phyloP scores from a whole-genome alignment of 495 filamentous ascomycete genomes.

The Hyphodiscus hymeniophilus region DNA sequence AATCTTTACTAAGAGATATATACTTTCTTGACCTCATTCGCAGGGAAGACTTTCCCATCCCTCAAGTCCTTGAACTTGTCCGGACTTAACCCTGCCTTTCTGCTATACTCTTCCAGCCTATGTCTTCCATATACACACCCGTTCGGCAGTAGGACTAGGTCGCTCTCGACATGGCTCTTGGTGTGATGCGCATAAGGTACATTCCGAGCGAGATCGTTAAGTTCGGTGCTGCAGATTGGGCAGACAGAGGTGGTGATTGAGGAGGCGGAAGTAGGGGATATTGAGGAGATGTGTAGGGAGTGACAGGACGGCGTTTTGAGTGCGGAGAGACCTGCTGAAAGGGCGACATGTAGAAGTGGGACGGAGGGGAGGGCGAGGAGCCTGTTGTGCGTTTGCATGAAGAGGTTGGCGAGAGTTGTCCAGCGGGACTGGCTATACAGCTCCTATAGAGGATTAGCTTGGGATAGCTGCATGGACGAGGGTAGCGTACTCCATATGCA shows the following conservation, averaged over 20 bases:
- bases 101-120: slow-evolving; percentile 64
- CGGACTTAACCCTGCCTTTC: slow-evolving; percentile 54
- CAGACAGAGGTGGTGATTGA: slow-evolving; percentile 39
- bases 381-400: slow-evolving; percentile 77
- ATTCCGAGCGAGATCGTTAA: slow-evolving; percentile 81
- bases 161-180: slow-evolving; percentile 83
- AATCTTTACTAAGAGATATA: slow-evolving; percentile 57
- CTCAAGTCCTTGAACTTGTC: slow-evolving; percentile 76
- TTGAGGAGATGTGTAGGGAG: slow-evolving; percentile 36
- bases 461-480: background rate
- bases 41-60: slow-evolving; percentile 56
- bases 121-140: slow-evolving; percentile 74
- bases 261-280: slow-evolving; percentile 18
- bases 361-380: slow-evolving; percentile 75
- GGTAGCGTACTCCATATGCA: slow-evolving; percentile 49
- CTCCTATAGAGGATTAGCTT: slow-evolving; percentile 35
- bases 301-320: slow-evolving; percentile 96
- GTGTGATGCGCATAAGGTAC: slow-evolving; percentile 92
- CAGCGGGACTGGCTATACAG: slow-evolving; percentile 69
- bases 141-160: slow-evolving; percentile 82
- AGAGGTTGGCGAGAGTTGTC: slow-evolving; percentile 68
- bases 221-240: slow-evolving; percentile 89
- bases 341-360: slow-evolving; percentile 85
- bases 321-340: slow-evolving; percentile 85
- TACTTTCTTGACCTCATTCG: slow-evolving; percentile 69